Conservation (phyloP, 768 basidiomycete species). For the Mycena pura region DNA sequence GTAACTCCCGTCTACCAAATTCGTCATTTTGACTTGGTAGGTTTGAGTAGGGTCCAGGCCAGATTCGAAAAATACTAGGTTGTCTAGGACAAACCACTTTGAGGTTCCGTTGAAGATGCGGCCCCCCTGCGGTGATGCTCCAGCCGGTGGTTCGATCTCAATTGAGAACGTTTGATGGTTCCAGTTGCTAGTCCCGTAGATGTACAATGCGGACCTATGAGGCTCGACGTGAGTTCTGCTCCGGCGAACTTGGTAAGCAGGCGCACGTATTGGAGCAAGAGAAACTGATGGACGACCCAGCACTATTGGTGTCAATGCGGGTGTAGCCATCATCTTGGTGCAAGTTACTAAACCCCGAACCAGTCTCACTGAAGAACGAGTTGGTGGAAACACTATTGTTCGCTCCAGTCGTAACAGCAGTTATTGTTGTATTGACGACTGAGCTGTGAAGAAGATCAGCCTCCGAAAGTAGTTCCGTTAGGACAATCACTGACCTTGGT, state of each 20-base stretch:
- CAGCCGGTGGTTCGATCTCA: conserved; percentile 21
- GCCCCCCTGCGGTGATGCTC: conserved; percentile 18
- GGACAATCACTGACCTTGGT: not conserved
- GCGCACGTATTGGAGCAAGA: conserved; percentile 23
- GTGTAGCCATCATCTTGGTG: conserved; percentile 25
- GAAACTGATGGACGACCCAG: conserved; percentile 16
- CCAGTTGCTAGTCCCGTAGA: conserved; percentile 27
- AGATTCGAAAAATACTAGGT: conserved; percentile 26
- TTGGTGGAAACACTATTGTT: conserved; percentile 16
- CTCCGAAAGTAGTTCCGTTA: not conserved
- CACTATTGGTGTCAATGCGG: conserved; percentile 20
- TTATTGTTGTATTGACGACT: conserved; percentile 7
- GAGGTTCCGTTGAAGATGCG: conserved; percentile 31
- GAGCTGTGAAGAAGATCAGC: not conserved
- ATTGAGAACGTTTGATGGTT: conserved; percentile 26
- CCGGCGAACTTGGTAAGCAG: not conserved
- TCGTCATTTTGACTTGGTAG: conserved; percentile 25
- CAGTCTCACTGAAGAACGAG: conserved; percentile 21
- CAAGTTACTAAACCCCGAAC: conserved; percentile 15
- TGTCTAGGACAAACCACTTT: conserved; percentile 29
- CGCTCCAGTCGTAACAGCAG: conserved; percentile 17
- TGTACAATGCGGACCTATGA: conserved; percentile 22
- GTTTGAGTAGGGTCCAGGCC: conserved; percentile 24
- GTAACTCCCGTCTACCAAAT: conserved; percentile 15
- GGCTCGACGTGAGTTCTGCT: not conserved